Conservation (phyloP, 352 stramenopile genomes). For the Halophytophthora batemanensis region DNA sequence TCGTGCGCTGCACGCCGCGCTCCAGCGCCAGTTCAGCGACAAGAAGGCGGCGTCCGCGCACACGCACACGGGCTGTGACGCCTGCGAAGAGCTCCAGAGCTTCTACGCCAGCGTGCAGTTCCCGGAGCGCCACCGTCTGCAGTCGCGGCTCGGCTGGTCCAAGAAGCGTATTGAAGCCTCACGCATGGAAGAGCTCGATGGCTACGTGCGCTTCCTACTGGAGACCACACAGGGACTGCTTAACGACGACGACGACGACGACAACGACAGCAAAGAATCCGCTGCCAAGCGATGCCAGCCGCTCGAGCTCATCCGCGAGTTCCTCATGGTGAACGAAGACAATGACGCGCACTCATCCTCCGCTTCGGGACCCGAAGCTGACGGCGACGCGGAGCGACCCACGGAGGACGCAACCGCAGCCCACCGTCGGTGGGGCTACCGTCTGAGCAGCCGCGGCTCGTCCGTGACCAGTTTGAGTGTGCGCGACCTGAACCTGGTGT, state of each 20-base stretch:
- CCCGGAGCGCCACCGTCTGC: constrained; percentile 50
- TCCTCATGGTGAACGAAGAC: constrained; percentile 62
- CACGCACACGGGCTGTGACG: constrained; percentile 22
- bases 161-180: constrained; percentile 54
- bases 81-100: constrained; percentile 47
- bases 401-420: background rate
- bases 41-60: constrained; percentile 5
- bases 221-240: constrained; percentile 66
- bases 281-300: constrained; percentile 26
- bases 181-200: constrained; percentile 60
- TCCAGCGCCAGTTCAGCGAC: constrained; percentile 28
- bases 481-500: constrained; percentile 53
- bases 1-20: constrained; percentile 42
- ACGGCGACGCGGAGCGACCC: constrained; percentile 13
- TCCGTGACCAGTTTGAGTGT: constrained; percentile 53
- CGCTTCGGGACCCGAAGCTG: constrained; percentile 3
- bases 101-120: constrained; percentile 47
- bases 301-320: constrained; percentile 55
- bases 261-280: constrained; percentile 26
- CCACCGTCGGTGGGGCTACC: constrained; percentile 18
- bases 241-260: constrained; percentile 45
- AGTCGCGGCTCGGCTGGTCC: constrained; percentile 38
- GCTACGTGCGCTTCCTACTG: constrained; percentile 62
- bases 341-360: constrained; percentile 18
- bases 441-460: constrained; percentile 25